Conservation (phyloP, 75 land plant species). For the Cryptomeria japonica region DNA sequence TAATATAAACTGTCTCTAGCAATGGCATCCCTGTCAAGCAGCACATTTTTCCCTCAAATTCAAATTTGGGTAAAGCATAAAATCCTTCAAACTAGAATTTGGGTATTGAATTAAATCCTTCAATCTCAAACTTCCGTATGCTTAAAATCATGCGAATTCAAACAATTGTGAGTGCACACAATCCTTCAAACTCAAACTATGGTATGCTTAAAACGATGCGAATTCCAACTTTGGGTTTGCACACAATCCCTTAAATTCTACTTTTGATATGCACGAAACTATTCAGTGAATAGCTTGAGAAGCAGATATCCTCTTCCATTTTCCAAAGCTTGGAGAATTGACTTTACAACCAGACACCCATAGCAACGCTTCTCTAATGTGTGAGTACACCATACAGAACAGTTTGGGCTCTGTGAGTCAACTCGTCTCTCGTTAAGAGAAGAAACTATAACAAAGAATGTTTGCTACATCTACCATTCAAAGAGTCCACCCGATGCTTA, state of each 20-base stretch:
- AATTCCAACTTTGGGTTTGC: not conserved
- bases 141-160: not conserved
- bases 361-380: not conserved
- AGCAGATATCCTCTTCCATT: not conserved
- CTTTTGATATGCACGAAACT: not conserved
- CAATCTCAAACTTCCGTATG: not conserved
- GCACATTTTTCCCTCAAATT: not conserved
- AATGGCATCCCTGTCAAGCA: constrained; percentile 46
- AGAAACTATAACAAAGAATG: not conserved
- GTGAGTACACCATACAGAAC: not conserved
- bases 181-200: not conserved
- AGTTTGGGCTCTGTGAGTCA: not conserved
- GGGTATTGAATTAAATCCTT: not conserved
- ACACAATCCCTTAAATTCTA: not conserved
- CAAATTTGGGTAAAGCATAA: not conserved
- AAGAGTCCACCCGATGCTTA: not conserved
- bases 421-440: not conserved
- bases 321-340: not conserved
- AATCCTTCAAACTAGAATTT: not conserved
- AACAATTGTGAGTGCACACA: not conserved
- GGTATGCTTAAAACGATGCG: not conserved
- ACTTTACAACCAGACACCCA: not conserved
- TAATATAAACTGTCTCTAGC: constrained; percentile 64
- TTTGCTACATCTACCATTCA: not conserved
- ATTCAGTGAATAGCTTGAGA: not conserved